phyloP scores from a whole-genome alignment of 179 eudicot species.

The Beta corolliflora region DNA sequence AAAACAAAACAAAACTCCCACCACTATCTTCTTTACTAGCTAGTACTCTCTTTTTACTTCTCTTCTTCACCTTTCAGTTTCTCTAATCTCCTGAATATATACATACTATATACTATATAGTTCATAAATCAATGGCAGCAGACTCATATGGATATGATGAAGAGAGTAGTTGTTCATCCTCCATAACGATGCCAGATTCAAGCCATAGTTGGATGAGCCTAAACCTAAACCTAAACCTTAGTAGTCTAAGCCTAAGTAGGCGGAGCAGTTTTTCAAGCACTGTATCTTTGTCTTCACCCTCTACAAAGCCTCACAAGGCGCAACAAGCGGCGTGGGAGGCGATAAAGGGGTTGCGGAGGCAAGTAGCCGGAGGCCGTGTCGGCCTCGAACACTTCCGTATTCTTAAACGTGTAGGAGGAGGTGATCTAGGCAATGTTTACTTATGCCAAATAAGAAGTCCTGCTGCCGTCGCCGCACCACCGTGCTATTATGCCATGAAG shows the following conservation, averaged over 20 bases:
- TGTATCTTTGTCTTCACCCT: conserved; percentile 26
- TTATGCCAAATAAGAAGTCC: conserved; percentile 68
- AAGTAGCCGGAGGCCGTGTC: conserved; percentile 45
- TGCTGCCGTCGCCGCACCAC: conserved; percentile 39
- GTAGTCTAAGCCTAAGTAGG: conserved; percentile 31
- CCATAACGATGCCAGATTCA: conserved; percentile 61
- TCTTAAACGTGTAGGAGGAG: conserved; percentile 62
- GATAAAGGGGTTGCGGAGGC: conserved; percentile 45
- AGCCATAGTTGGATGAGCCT: conserved; percentile 67
- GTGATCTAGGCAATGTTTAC: conserved; percentile 75
- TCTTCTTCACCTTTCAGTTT: neutral
- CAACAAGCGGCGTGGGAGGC: conserved; percentile 81
- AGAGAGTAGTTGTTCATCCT: conserved; percentile 61
- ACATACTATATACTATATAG: neutral
- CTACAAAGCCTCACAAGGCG: conserved; percentile 79
- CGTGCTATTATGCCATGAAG: conserved; percentile 74
- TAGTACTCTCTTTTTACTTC: neutral
- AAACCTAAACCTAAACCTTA: conserved; percentile 44
- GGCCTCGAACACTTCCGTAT: conserved; percentile 70
- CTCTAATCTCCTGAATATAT: neutral
- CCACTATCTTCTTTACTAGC: too few species aligned
- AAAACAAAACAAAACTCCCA: too few species aligned
- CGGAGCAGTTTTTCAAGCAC: conserved; percentile 45
- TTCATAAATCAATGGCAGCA: neutral
- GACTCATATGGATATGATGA: conserved; percentile 26